These are phyloP conservation scores for Myxozyma nipponensis DNA, from an alignment of 805 yeast species.

Conservation along the genomic window DNA sequence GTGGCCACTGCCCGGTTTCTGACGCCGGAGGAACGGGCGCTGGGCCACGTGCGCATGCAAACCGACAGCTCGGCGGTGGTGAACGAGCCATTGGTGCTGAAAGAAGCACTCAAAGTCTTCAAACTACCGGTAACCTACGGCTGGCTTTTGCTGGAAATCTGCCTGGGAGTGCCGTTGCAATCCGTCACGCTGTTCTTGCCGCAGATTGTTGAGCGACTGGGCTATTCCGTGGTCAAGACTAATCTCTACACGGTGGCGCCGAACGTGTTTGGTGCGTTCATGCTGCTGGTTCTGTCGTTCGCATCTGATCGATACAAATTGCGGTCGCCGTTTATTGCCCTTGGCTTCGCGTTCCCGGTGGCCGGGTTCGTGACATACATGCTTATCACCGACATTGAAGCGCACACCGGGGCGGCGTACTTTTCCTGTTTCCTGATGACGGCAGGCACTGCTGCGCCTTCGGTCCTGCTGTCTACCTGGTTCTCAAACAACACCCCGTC, in stretches of 20 bases:
- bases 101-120: constrained; percentile 45
- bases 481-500: constrained; percentile 49
- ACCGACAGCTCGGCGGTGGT: constrained; percentile 47
- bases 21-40: constrained; percentile 42
- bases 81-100: constrained; percentile 39
- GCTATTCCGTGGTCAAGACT: constrained; percentile 63
- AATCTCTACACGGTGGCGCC: constrained; percentile 62
- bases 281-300: constrained; percentile 41
- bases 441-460: constrained; percentile 48
- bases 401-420: constrained; percentile 43
- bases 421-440: constrained; percentile 48
- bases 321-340: constrained; percentile 42
- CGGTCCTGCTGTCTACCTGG: constrained; percentile 51
- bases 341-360: constrained; percentile 42
- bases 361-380: constrained; percentile 49
- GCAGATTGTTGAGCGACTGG: constrained; percentile 53
- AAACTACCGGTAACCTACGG: constrained; percentile 45
- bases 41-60: constrained; percentile 42
- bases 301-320: constrained; percentile 42
- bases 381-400: constrained; percentile 44
- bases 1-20: constrained; percentile 40
- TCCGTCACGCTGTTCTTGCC: constrained; percentile 39
- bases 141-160: constrained; percentile 46
- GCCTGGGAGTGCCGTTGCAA: constrained; percentile 49
- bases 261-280: constrained; percentile 47